Conservation (phyloP, 495 filamentous ascomycete genomes). For the Venustampulla echinocandica region DNA sequence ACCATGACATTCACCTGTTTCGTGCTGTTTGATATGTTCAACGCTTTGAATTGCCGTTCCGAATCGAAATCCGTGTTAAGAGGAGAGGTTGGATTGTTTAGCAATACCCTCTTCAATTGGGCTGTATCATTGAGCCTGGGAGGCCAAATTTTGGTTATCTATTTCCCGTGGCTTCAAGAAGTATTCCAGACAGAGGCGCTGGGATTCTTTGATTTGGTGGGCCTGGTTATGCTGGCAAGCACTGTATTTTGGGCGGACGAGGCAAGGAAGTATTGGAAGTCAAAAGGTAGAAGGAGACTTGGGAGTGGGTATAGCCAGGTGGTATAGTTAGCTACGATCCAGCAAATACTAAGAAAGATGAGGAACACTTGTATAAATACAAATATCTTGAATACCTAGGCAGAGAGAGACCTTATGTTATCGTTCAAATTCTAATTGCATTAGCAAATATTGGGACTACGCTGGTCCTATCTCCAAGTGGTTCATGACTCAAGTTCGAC, state of each 20-base stretch:
- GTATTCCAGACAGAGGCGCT: conserved; percentile 94
- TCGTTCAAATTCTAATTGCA: too few species aligned
- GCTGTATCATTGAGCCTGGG: conserved; percentile 75
- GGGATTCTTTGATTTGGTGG: conserved; percentile 57
- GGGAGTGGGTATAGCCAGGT: conserved; percentile 25
- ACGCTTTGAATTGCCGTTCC: conserved; percentile 86
- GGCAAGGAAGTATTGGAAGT: conserved; percentile 60
- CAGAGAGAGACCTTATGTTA: too few species aligned
- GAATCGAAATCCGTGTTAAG: conserved; percentile 81
- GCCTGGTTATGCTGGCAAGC: conserved; percentile 66
- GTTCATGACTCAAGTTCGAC: too few species aligned
- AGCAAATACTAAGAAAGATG: too few species aligned
- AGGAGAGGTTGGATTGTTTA: conserved; percentile 73
- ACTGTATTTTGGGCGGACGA: conserved; percentile 94
- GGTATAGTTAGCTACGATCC: too few species aligned
- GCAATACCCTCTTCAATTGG: conserved; percentile 93
- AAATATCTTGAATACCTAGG: too few species aligned
- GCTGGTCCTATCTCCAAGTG: too few species aligned
- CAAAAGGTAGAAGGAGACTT: conserved; percentile 18
- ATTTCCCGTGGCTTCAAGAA: conserved; percentile 83
- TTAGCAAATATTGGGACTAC: too few species aligned
- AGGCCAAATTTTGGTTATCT: conserved; percentile 85
- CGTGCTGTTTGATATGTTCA: conserved; percentile 98
- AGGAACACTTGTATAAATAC: too few species aligned
- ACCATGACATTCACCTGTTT: conserved; percentile 99